phyloP scores from a whole-genome alignment of 441 rosid genomes.

The Eutrema salsugineum region DNA sequence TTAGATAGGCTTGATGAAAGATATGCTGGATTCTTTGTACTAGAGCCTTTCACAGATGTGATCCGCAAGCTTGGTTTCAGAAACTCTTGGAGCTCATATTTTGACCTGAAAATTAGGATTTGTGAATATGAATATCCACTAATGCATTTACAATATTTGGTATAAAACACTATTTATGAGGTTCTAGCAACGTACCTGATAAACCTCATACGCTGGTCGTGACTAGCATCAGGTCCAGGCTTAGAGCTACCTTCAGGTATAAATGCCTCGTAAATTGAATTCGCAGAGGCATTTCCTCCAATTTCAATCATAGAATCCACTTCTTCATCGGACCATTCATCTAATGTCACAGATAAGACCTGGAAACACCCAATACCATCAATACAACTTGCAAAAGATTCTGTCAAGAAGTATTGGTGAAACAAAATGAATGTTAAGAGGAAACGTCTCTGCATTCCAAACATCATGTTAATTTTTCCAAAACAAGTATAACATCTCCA shows the following conservation, averaged over 20 bases:
- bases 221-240: conserved; percentile 77
- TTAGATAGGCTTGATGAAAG: conserved; percentile 54
- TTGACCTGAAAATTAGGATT: conserved; percentile 55
- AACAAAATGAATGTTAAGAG: not conserved
- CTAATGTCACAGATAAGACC: conserved; percentile 94
- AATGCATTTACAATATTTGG: not conserved
- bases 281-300: conserved; percentile 90
- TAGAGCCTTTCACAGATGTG: conserved; percentile 46
- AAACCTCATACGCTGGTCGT: conserved; percentile 70
- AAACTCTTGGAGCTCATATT: conserved; percentile 94
- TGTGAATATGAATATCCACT: conserved; percentile 4
- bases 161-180: not conserved
- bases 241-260: conserved; percentile 72
- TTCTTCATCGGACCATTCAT: conserved; percentile 95
- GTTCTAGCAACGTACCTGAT: conserved; percentile 45
- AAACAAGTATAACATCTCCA: not conserved
- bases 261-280: conserved; percentile 87
- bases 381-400: not conserved
- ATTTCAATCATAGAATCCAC: conserved; percentile 86
- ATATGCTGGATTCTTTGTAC: conserved; percentile 33
- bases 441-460: not conserved
- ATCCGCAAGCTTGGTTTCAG: conserved; percentile 89
- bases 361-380: conserved; percentile 17
- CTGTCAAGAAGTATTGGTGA: not conserved
- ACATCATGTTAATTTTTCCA: not conserved